Base-by-base conservation (phyloP, 2,329 filamentous ascomycete species). In the Dryadomyces quercivorus region DNA sequence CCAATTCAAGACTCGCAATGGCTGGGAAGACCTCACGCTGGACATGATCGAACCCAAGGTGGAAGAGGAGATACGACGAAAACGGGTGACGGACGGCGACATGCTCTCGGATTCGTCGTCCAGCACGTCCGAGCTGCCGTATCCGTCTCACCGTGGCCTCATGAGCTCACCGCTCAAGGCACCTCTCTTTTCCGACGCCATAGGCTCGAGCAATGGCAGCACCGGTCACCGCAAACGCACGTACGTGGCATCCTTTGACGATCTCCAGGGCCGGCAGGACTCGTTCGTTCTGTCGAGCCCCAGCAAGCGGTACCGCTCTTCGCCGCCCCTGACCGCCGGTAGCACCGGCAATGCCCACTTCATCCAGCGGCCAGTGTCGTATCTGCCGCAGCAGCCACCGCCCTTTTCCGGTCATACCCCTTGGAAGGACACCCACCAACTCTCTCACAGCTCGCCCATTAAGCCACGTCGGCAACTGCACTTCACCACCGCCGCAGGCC, bases 1-100 rank as follows among this genome's bases (percentile, higher is more conserved):
- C 67, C 93, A 94, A 70, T 93, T 96, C 79, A 97, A 97, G 74
- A 90, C 93, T 61, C 90, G 94, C 71, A 86, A 95, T 73, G 91
- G 91, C 67, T 94, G 90, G 84, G 86, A 96, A 70, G 88, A 93
- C 69, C 79, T 95, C 67, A 88, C 86, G 59, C 81, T 94, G 64
- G 88, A 90, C 67, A 84, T 77, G 58, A 88, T 95, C 71, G 89
- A 95, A 70, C 88, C 89, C 52, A 86, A 85, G 67, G 74, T 92
- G 59, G 85, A 92, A 66, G 81, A 90, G 66, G 81, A 92, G 70
- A 76, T 91, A 66, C 81, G 85, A 71, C 79, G 84, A 62, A 86
- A 85, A 70, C 80, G 86, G 62, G 75, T 84, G 54, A 74, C 75
- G 60, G 78, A 82, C 49, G 85, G 83, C 64, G 89, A 94, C 64